Evolutionary conservation across 2,329 filamentous ascomycete species (phyloP).

Genomic region (Myrmaecium sp.): DNA sequence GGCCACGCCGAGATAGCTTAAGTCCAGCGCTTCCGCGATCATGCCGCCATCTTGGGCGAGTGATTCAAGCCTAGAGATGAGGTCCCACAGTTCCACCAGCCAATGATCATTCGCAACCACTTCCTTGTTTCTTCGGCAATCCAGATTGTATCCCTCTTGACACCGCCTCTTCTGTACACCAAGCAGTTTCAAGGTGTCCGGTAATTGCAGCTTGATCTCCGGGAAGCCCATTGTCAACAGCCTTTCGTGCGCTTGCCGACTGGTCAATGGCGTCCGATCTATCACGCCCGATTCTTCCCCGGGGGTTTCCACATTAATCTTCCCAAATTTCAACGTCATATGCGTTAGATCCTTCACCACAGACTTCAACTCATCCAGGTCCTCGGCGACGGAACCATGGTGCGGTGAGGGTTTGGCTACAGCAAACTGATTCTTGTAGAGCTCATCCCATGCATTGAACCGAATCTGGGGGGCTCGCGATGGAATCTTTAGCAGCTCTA

Average conservation of each 20-base stretch:
- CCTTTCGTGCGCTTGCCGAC: constrained; percentile 19
- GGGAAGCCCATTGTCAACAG: constrained; percentile 20
- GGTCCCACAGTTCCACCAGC: constrained; percentile 65
- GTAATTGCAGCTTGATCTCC: constrained; percentile 13
- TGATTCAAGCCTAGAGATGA: constrained; percentile 49
- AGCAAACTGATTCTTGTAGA: constrained; percentile 18
- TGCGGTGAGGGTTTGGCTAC: constrained; percentile 14
- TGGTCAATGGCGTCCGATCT: no score
- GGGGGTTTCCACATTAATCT: background rate
- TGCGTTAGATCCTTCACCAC: background rate
- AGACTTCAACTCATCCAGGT: constrained; percentile 17
- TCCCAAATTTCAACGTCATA: background rate
- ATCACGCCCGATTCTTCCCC: no score
- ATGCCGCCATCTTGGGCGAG: constrained; percentile 53
- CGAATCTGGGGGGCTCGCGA: constrained; percentile 23
- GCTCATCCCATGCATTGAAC: constrained; percentile 27
- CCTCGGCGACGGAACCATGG: constrained; percentile 17
- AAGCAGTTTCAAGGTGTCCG: constrained; percentile 17
- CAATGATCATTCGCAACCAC: constrained; percentile 57
- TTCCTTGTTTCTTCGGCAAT: constrained; percentile 46
- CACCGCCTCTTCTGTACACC: constrained; percentile 34
- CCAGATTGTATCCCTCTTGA: constrained; percentile 37
- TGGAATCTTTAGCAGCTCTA: constrained; percentile 33
- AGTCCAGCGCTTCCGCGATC: constrained; percentile 48
- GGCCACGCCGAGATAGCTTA: constrained; percentile 59